These are phyloP conservation scores for Solanum gandarillasii DNA, from an alignment of 257 asterid species.

Conservation along the genomic window DNA sequence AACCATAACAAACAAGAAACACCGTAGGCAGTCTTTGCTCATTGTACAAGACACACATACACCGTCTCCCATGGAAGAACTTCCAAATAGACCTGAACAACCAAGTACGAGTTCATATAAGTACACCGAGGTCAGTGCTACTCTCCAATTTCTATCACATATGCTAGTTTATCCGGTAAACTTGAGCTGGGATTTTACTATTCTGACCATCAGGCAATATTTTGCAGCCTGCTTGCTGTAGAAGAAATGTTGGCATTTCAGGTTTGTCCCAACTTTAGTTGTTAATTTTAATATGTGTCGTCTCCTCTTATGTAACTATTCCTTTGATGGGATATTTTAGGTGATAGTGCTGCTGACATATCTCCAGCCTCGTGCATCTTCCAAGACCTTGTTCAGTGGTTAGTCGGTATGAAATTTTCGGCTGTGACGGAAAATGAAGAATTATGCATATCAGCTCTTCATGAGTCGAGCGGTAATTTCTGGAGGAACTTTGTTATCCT, in stretches of 20 bases:
- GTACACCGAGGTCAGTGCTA: slow-evolving; percentile 5
- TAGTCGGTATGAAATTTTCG: slow-evolving; percentile 56
- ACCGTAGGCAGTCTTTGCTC: slow-evolving; percentile 10
- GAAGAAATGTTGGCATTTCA: slow-evolving; percentile 29
- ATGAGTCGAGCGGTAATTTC: slow-evolving; percentile 73
- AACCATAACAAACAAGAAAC: slow-evolving; percentile 20
- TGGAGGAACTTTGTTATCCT: background rate
- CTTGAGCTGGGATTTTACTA: background rate
- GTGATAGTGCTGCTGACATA: slow-evolving; percentile 33
- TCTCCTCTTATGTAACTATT: background rate
- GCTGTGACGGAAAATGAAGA: slow-evolving; percentile 37
- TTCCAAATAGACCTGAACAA: background rate
- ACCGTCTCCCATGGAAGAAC: background rate
- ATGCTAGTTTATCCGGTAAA: slow-evolving; percentile 4
- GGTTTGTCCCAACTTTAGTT: slow-evolving; percentile 28
- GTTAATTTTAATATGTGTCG: background rate
- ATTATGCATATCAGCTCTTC: slow-evolving; percentile 32
- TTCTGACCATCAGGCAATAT: slow-evolving; percentile 9
- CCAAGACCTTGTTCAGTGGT: slow-evolving; percentile 56
- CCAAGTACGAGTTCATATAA: slow-evolving; percentile 2
- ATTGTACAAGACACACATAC: slow-evolving; percentile 9
- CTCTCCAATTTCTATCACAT: slow-evolving; percentile 26
- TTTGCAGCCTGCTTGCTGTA: slow-evolving; percentile 70
- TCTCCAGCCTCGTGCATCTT: slow-evolving; percentile 41
- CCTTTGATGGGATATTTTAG: slow-evolving; percentile 16